phyloP scores from a whole-genome alignment of 164 flowering plant species.

The Umbilicus rupestris region DNA sequence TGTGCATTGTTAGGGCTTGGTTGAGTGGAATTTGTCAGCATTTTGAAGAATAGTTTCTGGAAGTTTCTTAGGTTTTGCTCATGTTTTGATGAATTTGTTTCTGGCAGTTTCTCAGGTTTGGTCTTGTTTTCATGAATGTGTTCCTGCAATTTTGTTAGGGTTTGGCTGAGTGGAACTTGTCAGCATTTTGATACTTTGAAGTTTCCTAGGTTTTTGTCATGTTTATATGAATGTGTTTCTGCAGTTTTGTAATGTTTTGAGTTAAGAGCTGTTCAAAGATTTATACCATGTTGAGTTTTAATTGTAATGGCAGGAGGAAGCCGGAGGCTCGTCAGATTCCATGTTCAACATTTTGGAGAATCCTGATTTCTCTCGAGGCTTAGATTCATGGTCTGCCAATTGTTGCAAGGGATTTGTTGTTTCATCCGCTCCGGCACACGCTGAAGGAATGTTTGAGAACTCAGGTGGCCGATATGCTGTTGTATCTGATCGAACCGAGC shows the following conservation, averaged over 20 bases:
- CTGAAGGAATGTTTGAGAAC: conserved; percentile 20
- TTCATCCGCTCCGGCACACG: conserved; percentile 26
- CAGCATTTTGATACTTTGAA: no score
- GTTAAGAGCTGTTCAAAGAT: no score
- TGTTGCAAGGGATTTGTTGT: conserved; percentile 56
- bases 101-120: no score
- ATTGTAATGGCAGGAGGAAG: background rate
- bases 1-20: background rate
- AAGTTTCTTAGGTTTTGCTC: background rate
- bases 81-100: background rate
- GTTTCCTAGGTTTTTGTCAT: no score
- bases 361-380: conserved; percentile 67
- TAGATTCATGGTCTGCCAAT: conserved; percentile 66
- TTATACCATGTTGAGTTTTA: no score
- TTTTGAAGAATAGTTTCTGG: background rate
- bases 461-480: conserved; percentile 47
- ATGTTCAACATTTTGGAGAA: conserved; percentile 14
- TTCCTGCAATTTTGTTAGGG: no score
- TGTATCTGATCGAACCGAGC: conserved; percentile 48
- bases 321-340: background rate
- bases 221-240: no score
- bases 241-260: no score
- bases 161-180: no score
- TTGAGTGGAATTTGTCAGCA: background rate
- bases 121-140: no score